Conservation (phyloP, 2,329 filamentous ascomycete genomes). For the Fusarium tricinctum region DNA sequence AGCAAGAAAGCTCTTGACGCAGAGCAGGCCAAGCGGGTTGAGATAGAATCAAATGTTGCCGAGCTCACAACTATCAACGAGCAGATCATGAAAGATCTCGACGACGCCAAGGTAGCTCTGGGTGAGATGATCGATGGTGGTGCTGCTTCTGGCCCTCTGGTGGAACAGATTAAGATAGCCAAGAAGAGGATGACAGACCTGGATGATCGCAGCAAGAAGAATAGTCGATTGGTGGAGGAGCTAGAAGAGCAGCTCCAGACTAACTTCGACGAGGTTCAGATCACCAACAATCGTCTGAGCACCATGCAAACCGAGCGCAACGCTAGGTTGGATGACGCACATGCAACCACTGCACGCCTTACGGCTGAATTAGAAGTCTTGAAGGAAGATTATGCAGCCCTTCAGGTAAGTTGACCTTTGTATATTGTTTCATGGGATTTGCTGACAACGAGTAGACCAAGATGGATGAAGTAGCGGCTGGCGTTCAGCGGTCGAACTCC, state of each 20-base stretch:
- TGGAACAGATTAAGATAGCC: slow-evolving; percentile 71
- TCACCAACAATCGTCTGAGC: slow-evolving; percentile 86
- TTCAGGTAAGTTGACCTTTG: slow-evolving; percentile 75
- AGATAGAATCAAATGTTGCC: slow-evolving; percentile 68
- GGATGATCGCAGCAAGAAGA: slow-evolving; percentile 84
- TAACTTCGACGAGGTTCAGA: slow-evolving; percentile 94
- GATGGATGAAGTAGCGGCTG: slow-evolving; percentile 66
- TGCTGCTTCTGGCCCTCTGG: slow-evolving; percentile 61
- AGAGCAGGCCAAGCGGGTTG: slow-evolving; percentile 70
- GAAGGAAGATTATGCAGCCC: slow-evolving; percentile 77
- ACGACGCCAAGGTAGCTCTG: slow-evolving; percentile 69
- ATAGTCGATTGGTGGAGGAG: slow-evolving; percentile 91
- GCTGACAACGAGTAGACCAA: slow-evolving; percentile 65
- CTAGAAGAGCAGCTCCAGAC: slow-evolving; percentile 95
- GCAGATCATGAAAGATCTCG: slow-evolving; percentile 72
- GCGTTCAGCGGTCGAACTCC: slow-evolving; percentile 71
- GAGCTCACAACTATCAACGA: slow-evolving; percentile 72
- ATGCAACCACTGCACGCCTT: slow-evolving; percentile 71
- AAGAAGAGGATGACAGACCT: slow-evolving; percentile 75
- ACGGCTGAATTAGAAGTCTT: slow-evolving; percentile 78
- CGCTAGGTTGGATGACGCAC: slow-evolving; percentile 83
- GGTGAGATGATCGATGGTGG: slow-evolving; percentile 66
- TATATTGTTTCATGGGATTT: slow-evolving; percentile 1
- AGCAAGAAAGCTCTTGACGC: slow-evolving; percentile 71
- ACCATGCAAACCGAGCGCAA: slow-evolving; percentile 82